phyloP scores from a whole-genome alignment of 768 basidiomycete genomes.

The Phlebiopsis flavidoalba region DNA sequence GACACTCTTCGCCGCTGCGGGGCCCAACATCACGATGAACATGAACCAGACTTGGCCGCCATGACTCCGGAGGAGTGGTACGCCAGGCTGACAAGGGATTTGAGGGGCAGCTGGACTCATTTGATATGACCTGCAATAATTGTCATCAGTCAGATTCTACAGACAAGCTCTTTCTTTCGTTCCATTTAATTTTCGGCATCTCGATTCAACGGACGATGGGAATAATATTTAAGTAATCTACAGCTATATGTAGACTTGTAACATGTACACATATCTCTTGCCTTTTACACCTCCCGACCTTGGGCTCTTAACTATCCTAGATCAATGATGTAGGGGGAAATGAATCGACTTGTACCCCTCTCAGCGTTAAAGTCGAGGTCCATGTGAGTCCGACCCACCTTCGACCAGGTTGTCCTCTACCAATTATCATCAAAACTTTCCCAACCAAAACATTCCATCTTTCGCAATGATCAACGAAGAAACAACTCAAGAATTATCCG shows the following conservation, averaged over 20 bases:
- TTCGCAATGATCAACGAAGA: not conserved
- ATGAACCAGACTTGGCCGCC: slow-evolving; percentile 3
- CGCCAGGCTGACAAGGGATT: slow-evolving; percentile 18
- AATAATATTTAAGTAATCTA: not conserved
- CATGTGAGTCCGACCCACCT: not conserved
- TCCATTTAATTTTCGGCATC: not conserved
- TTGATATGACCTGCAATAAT: not conserved
- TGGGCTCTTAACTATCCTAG: not conserved
- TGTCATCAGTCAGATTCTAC: not conserved
- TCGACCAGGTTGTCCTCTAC: not conserved
- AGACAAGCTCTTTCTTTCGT: not conserved
- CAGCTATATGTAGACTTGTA: not conserved
- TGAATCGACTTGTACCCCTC: not conserved
- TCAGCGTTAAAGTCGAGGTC: not conserved
- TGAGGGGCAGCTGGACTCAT: slow-evolving; percentile 22
- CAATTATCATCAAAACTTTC: not conserved
- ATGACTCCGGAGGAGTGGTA: slow-evolving; percentile 21
- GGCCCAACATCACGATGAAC: slow-evolving; percentile 8
- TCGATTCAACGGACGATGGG: not conserved
- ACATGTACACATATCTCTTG: not conserved
- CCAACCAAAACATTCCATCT: not conserved
- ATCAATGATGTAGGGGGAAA: not conserved
- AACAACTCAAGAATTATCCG: slow-evolving; percentile 16
- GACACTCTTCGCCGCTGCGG: not conserved
- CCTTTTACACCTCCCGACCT: not conserved